Evolutionary conservation across 305 asterid genomes (phyloP).

Genomic region (Fraxinus floribunda): DNA sequence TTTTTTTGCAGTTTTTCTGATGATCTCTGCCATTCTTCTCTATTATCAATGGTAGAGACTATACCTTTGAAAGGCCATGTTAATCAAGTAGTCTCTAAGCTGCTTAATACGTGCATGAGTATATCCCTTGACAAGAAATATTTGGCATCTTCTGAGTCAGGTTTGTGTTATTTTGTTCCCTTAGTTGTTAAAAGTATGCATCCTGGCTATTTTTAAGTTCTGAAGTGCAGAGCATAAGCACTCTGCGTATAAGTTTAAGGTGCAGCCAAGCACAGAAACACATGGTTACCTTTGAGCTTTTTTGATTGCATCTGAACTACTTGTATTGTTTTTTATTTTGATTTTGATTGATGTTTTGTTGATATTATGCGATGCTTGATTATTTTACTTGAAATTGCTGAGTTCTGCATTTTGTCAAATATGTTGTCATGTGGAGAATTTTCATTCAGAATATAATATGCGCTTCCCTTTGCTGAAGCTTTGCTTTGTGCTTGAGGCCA

Average conservation of each 20-base stretch:
- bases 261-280: neutral
- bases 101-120: slow-evolving; percentile 47
- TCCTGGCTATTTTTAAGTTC: neutral
- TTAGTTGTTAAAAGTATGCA: neutral
- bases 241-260: neutral
- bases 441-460: neutral
- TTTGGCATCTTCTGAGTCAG: slow-evolving; percentile 44
- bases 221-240: neutral
- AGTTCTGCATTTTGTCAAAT: neutral
- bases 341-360: neutral
- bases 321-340: neutral
- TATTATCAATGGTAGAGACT: slow-evolving; percentile 50
- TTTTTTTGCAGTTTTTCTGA: slow-evolving; percentile 61
- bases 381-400: neutral
- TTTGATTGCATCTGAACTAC: neutral
- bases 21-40: slow-evolving; percentile 42
- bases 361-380: neutral
- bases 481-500: neutral
- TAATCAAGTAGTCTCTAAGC: slow-evolving; percentile 45
- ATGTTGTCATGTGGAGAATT: neutral
- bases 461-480: neutral
- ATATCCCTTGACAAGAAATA: slow-evolving; percentile 43
- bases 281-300: neutral
- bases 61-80: slow-evolving; percentile 58
- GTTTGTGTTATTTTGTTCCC: slow-evolving; percentile 34